Evolutionary conservation across 768 basidiomycete genomes (phyloP).

Genomic region (Agrocybe pediades): DNA sequence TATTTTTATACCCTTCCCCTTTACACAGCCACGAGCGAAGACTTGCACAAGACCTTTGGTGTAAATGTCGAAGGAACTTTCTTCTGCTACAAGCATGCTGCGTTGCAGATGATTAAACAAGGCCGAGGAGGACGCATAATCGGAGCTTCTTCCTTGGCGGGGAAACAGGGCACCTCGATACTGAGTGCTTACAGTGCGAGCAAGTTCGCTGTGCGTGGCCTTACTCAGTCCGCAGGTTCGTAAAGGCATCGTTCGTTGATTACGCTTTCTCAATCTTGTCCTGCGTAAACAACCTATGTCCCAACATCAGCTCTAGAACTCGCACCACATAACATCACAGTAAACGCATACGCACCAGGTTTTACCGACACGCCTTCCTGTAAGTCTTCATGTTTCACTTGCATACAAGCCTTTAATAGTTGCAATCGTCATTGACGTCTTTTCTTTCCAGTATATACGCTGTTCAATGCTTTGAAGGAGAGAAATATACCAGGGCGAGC

Average conservation of each 20-base stretch:
- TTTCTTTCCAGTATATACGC: neutral
- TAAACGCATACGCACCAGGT: constrained; percentile 38
- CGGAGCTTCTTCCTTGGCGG: constrained; percentile 42
- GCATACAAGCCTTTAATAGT: too few species aligned
- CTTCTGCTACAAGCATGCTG: constrained; percentile 44
- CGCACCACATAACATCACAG: constrained; percentile 28
- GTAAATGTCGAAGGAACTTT: constrained; percentile 40
- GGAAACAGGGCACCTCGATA: constrained; percentile 34
- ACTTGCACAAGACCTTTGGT: constrained; percentile 31
- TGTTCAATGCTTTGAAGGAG: neutral
- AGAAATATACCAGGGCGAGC: neutral
- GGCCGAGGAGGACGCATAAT: constrained; percentile 45
- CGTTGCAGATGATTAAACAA: constrained; percentile 43
- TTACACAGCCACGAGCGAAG: constrained; percentile 25
- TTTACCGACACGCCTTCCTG: neutral
- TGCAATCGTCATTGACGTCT: too few species aligned
- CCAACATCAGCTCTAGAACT: constrained; percentile 22
- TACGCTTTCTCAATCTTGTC: neutral
- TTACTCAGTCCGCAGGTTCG: constrained; percentile 43
- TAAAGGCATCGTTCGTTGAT: neutral
- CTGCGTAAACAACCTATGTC: neutral
- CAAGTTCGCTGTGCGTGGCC: constrained; percentile 41
- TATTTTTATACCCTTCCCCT: neutral
- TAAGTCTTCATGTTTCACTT: neutral
- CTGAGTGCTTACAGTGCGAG: constrained; percentile 2